Base-by-base conservation (phyloP, 805 yeast species). In the Wickerhamomyces canadensis region DNA sequence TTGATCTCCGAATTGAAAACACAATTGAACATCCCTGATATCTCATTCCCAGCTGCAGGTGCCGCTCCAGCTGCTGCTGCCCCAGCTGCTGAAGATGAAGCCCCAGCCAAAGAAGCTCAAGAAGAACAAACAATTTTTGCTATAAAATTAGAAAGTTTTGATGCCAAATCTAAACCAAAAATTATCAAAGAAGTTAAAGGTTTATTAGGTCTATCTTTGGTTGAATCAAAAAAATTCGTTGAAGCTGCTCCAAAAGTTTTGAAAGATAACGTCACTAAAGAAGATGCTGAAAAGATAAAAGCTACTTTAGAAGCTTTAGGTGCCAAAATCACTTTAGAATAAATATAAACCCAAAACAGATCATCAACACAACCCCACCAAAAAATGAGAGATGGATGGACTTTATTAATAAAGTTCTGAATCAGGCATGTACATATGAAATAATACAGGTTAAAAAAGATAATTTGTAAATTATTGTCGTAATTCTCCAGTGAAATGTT, bases 241-340 rank as follows among this genome's bases (percentile, higher is more conserved):
- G 99, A 93, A 72, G 68, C 87, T 55, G 98, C 99, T 44, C 99
- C 99, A 53, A 93, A 93, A 74, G 72, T 84, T 32, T 72, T 93
- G 64, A 93, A 93, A 71, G 99, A 93, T 55, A 87, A 88, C 54
- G 88, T 93, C 44, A 82, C 95, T 45, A 93, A 93, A 74, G 99
- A 86, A 60, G 99, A 93, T 55, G 98, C 98, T 49, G 97, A 91
- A 57, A 88, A 89, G 76, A 83, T 93, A 61, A 91, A 93, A 73
- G 72, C 84, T 43, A 79, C 95, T 45, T 74, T 93, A 59, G 98
- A 93, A 70, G 93, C 78, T 37, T 75, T 91, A 54, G 98, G 98
- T 63, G 98, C 95, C 48, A 93, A 93, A 76, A 75, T 93, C 57
- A 52, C 77, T 41, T 71, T 93, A 61, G 99, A 93, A 72, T 93